Evolutionary conservation across 2,329 filamentous ascomycete species (phyloP).

Genomic region (Aspergillus viridinutans): DNA sequence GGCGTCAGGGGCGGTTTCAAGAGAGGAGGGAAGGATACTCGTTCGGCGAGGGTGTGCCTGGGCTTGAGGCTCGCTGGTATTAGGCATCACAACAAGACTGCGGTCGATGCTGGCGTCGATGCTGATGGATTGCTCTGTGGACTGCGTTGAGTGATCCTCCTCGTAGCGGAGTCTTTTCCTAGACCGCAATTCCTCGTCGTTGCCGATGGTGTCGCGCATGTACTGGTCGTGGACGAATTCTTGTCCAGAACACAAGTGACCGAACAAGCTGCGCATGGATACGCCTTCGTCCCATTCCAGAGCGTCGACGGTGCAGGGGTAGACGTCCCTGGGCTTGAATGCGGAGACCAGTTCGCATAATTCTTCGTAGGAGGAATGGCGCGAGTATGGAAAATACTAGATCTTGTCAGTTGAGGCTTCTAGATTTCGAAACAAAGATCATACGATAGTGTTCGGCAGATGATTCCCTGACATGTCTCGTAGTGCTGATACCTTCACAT

Average conservation of each 20-base stretch:
- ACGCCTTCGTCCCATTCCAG: slow-evolving; percentile 59
- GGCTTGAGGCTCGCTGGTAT: too few relatives aligned
- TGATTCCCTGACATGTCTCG: slow-evolving; percentile 1
- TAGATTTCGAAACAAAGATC: slow-evolving; percentile 1
- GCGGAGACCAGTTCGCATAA: slow-evolving; percentile 64
- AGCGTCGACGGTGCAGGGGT: slow-evolving; percentile 72
- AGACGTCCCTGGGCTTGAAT: slow-evolving; percentile 71
- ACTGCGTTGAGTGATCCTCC: slow-evolving; percentile 13
- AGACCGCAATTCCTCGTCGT: slow-evolving; percentile 14
- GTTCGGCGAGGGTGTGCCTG: too few relatives aligned
- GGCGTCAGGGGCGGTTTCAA: slow-evolving; percentile 6
- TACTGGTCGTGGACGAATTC: slow-evolving; percentile 62
- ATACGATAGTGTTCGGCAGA: slow-evolving; percentile 33
- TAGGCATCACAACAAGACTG: neutral
- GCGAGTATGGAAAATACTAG: slow-evolving; percentile 73
- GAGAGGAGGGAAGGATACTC: neutral
- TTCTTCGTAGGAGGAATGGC: slow-evolving; percentile 83
- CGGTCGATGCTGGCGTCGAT: slow-evolving; percentile 4
- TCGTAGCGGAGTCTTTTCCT: slow-evolving; percentile 19
- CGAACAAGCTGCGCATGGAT: slow-evolving; percentile 68
- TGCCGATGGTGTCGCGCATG: slow-evolving; percentile 46
- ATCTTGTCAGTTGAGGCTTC: slow-evolving; percentile 4
- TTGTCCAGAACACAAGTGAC: slow-evolving; percentile 58
- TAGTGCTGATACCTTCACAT: neutral
- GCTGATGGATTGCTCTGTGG: slow-evolving; percentile 18